Evolutionary conservation across 768 basidiomycete genomes (phyloP).

Genomic region (Tylopilus subfusipes): DNA sequence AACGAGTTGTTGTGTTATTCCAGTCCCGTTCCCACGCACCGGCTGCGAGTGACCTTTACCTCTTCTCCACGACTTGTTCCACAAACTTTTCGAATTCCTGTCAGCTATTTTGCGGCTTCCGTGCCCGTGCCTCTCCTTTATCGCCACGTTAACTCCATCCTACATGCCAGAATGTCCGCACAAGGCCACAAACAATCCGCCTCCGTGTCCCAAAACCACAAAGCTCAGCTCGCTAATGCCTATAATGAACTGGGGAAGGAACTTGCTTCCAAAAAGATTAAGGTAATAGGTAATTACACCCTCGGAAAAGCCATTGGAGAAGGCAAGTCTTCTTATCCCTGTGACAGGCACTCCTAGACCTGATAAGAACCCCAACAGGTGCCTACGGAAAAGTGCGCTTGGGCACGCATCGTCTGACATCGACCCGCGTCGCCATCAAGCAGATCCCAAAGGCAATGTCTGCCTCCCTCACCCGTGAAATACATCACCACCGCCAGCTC

Average conservation of each 20-base stretch:
- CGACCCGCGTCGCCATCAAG: conserved; percentile 92
- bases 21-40: conserved; percentile 19
- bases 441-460: conserved; percentile 96
- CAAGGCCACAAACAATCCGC: conserved; percentile 59
- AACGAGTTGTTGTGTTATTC: conserved; percentile 25
- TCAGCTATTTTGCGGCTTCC: conserved; percentile 26
- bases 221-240: conserved; percentile 87
- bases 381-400: conserved; percentile 95
- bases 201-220: conserved; percentile 71
- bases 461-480: conserved; percentile 89
- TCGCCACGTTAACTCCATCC: conserved; percentile 24
- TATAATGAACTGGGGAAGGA: conserved; percentile 98
- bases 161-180: conserved; percentile 42
- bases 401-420: conserved; percentile 90
- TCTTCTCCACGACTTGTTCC: conserved; percentile 4
- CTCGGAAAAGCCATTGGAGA: conserved; percentile 93
- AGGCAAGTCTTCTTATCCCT: conserved; percentile 49
- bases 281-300: conserved; percentile 93
- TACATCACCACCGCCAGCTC: conserved; percentile 95
- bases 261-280: conserved; percentile 84
- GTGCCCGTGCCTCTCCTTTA: conserved; percentile 37
- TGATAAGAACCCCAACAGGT: conserved; percentile 47
- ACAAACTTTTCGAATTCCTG: conserved; percentile 17
- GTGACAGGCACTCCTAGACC: conserved; percentile 8
- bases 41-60: conserved; percentile 5